Conservation (phyloP, 75 land plant genomes). For the Pinus taeda region DNA sequence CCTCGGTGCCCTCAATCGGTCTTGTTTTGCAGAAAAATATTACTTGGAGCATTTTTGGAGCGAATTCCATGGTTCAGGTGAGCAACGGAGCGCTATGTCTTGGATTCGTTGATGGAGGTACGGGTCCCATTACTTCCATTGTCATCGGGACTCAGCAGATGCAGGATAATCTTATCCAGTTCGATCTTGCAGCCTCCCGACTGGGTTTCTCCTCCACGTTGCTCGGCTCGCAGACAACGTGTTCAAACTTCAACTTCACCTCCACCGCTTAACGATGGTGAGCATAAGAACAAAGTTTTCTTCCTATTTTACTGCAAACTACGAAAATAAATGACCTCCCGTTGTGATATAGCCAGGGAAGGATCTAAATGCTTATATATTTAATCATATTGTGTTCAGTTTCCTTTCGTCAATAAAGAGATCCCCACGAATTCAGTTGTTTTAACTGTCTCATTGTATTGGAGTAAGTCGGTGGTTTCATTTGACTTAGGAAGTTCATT, state of each 20-base stretch:
- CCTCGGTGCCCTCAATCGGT: conserved; percentile 23
- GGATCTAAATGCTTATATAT: too few species aligned
- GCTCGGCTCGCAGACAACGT: conserved; percentile 20
- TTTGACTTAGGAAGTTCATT: too few species aligned
- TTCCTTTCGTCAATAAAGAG: too few species aligned
- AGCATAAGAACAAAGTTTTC: too few species aligned
- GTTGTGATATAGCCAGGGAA: too few species aligned
- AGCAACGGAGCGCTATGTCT: conserved; percentile 13
- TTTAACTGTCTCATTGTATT: too few species aligned
- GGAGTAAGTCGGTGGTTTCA: too few species aligned
- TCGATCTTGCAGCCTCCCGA: conserved; percentile 32
- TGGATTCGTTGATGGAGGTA: conserved; percentile 20
- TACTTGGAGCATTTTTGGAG: conserved; percentile 23
- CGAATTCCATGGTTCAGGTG: conserved; percentile 33
- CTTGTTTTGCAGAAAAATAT: conserved; percentile 18
- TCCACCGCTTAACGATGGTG: background rate
- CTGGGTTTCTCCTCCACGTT: conserved; percentile 40
- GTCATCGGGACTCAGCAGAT: conserved; percentile 44
- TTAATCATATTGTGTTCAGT: too few species aligned
- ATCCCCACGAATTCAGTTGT: too few species aligned
- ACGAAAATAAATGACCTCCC: too few species aligned
- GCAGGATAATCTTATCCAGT: conserved; percentile 41
- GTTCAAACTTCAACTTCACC: conserved; percentile 49
- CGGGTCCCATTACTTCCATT: background rate
- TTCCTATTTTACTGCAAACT: too few species aligned